Conservation (phyloP, 768 basidiomycete genomes). For the Suillus weaverae region DNA sequence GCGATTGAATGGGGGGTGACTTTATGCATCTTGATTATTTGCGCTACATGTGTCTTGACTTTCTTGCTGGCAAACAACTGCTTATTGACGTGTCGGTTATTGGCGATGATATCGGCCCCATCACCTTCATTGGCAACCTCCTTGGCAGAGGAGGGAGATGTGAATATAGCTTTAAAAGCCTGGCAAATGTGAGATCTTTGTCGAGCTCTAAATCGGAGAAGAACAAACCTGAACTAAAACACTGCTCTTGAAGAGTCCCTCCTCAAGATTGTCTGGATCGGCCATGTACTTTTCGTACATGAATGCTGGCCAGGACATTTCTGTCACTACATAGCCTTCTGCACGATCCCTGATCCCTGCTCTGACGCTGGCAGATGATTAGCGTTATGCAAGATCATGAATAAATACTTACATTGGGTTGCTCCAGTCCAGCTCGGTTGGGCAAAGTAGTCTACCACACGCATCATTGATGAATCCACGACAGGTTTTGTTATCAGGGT, state of each 20-base stretch:
- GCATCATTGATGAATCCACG: no score
- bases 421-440: not conserved
- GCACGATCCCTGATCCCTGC: not conserved
- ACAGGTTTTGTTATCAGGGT: no score
- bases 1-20: no score
- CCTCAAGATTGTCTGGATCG: not conserved
- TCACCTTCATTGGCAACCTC: not conserved
- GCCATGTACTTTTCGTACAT: not conserved
- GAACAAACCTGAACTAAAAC: not conserved
- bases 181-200: not conserved
- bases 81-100: not conserved
- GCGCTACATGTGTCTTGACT: not conserved
- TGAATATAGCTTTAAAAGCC: slow-evolving; percentile 16
- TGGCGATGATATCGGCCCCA: not conserved
- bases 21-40: no score
- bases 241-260: not conserved
- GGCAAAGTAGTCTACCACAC: no score
- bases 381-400: no score
- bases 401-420: not conserved
- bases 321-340: not conserved
- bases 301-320: not conserved
- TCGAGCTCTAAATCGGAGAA: not conserved
- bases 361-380: not conserved
- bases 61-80: not conserved
- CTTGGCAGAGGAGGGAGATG: slow-evolving; percentile 16